Percentiles rank a stretch among this genome's conserved stretches.
Conservation (phyloP, 495 filamentous ascomycete genomes). For the Penicillium cinerascens region DNA sequence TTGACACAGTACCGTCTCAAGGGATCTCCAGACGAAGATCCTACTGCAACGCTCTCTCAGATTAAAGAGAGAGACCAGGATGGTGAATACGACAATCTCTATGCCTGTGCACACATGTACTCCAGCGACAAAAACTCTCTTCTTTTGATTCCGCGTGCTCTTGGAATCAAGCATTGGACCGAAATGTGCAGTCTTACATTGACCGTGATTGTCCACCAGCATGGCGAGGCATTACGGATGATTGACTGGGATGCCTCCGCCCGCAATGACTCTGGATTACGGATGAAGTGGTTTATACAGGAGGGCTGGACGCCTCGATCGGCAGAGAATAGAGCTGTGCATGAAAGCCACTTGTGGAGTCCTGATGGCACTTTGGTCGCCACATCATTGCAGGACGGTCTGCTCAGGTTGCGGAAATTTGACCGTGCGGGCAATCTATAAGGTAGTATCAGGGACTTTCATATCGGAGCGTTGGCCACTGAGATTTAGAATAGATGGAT, state of each 20-base stretch:
- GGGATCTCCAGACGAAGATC: constrained; percentile 30
- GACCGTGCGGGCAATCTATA: constrained; percentile 23
- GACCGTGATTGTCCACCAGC: constrained; percentile 57
- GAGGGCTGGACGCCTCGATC: constrained; percentile 58
- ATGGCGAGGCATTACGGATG: constrained; percentile 38
- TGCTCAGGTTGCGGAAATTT: constrained; percentile 32
- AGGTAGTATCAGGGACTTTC: no score
- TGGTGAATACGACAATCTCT: constrained; percentile 51
- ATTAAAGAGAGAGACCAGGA: constrained; percentile 22
- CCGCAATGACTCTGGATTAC: constrained; percentile 16
- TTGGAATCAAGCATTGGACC: constrained; percentile 50
- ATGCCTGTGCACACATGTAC: constrained; percentile 64
- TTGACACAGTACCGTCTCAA: constrained; percentile 56
- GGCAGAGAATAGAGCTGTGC: constrained; percentile 53
- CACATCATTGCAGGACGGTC: constrained; percentile 61
- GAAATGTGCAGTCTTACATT: constrained; percentile 61
- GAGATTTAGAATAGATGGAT: not conserved
- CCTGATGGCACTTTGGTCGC: constrained; percentile 58
- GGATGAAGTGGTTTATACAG: constrained; percentile 64
- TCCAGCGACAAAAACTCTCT: constrained; percentile 67
- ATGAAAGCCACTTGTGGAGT: constrained; percentile 64
- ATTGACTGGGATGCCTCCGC: constrained; percentile 28
- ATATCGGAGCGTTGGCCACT: not conserved
- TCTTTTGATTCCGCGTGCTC: constrained; percentile 57
- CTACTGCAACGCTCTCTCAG: constrained; percentile 6